Evolutionary conservation across 2,329 filamentous ascomycete species (phyloP), one percentile per base, ranked within the genome.

Genomic region (Pestalotiopsis sp.): DNA sequence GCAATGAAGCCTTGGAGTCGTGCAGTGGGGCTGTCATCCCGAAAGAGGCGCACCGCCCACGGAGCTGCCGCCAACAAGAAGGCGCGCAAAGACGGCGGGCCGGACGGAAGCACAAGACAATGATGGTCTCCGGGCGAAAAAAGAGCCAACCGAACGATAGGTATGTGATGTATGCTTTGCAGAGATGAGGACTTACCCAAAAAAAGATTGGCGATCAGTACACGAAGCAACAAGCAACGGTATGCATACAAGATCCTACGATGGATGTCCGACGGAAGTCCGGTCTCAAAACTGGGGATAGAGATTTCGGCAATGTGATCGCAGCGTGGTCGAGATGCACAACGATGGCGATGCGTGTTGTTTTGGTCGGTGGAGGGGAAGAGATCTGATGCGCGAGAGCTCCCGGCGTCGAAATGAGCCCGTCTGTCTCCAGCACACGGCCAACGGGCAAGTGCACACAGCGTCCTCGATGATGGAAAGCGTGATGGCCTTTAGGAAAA

Each of bases 181-280:
- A 64, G 38, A 52, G 62, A 27, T 20, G 11, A 49, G 23, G 14
- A 76, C 74, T 68, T 72, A 74, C 75, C 65, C 77, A 76, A 74
- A 75, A 52, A 74, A 73, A 63, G 63, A 62, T 23, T 68, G 73
- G 66, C 36, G 66, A 67, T 65, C 64, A 76, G 73, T 74, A 74
- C 79, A 77, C 75, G 76, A 76, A 76, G 73, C 74, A 74, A 79
- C 77, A 74, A 76, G 76, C 76, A 77, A 79, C 68, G 68, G 74
- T 82, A 83, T 77, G 71, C 78, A 82, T 83, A 82, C 75, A 82
- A 78, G 75, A 75, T 74, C 73, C 72, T 73, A 67, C 23, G 72
- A 69, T 71, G 70, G 73, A 74, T 76, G 72, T 72, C 49, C 68
- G 70, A 72, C 73, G 69, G 74, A 36, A 36, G 31, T 9, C 72